A percentile compares a stretch with the other conserved stretches of the same genome.
phyloP scores from a whole-genome alignment of 2,329 filamentous ascomycete genomes.

The Pezicula neosporulosa region DNA sequence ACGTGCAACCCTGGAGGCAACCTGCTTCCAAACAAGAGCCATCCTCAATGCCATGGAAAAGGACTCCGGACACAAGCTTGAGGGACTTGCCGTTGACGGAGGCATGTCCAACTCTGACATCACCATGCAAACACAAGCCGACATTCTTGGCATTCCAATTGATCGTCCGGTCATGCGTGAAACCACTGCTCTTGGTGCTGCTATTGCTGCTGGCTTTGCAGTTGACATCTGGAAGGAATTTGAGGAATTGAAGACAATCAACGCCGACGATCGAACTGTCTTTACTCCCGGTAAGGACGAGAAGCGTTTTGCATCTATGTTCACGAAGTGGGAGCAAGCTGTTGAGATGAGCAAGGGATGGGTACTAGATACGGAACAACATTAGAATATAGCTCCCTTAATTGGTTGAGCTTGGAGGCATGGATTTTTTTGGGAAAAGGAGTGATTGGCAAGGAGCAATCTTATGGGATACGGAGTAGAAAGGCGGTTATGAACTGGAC shows the following conservation, averaged over 20 bases:
- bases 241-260: slow-evolving; percentile 68
- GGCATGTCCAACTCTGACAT: slow-evolving; percentile 71
- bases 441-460: too few relatives aligned
- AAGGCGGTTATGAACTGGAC: too few relatives aligned
- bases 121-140: slow-evolving; percentile 77
- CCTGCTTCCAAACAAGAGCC: slow-evolving; percentile 71
- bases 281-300: slow-evolving; percentile 65
- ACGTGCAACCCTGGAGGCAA: slow-evolving; percentile 67
- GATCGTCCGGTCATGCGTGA: slow-evolving; percentile 79
- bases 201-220: slow-evolving; percentile 79
- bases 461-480: too few relatives aligned
- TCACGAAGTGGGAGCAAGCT: slow-evolving; percentile 70
- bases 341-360: slow-evolving; percentile 78
- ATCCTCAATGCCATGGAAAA: slow-evolving; percentile 71
- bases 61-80: slow-evolving; percentile 62
- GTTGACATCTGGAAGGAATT: slow-evolving; percentile 72
- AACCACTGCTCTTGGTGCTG: slow-evolving; percentile 77
- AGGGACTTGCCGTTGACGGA: slow-evolving; percentile 65
- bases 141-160: slow-evolving; percentile 76
- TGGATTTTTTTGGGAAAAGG: too few relatives aligned
- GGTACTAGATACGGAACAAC: slow-evolving; percentile 28
- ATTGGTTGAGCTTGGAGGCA: not conserved
- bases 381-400: not conserved
- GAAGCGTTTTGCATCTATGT: slow-evolving; percentile 58
- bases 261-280: slow-evolving; percentile 62